Evolutionary conservation across 192 early-diverging fungal species (phyloP).

Genomic region (Coemansia sp.): DNA sequence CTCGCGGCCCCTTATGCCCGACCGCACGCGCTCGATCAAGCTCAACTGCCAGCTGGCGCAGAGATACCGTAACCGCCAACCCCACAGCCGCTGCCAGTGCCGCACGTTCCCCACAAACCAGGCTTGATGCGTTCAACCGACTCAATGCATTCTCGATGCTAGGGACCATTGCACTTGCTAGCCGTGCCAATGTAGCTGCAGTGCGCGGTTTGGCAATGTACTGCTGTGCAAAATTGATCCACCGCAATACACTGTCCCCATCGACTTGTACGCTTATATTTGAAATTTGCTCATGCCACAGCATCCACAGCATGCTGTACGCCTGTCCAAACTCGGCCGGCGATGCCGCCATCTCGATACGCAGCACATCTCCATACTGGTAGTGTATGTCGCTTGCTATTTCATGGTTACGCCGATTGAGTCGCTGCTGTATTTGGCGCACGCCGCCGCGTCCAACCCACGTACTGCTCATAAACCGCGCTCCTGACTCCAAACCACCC

Average conservation of each 20-base stretch:
- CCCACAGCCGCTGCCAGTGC: conserved; percentile 17
- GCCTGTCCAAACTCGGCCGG: conserved; percentile 40
- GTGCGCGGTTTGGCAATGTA: conserved; percentile 13
- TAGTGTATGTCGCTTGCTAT: background rate
- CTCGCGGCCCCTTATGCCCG: conserved; percentile 18
- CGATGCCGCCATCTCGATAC: conserved; percentile 25
- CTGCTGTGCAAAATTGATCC: conserved; percentile 40
- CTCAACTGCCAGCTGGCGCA: conserved; percentile 30
- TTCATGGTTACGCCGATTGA: background rate
- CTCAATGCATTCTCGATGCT: conserved; percentile 8
- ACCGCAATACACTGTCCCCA: conserved; percentile 23
- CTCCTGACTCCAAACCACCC: conserved; percentile 21
- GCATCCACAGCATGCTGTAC: conserved; percentile 28
- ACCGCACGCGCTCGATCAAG: conserved; percentile 5
- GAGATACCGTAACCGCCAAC: conserved; percentile 19
- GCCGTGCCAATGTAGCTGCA: conserved; percentile 11
- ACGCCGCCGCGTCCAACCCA: conserved; percentile 47
- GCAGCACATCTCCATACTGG: conserved; percentile 26
- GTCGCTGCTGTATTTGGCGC: conserved; percentile 15
- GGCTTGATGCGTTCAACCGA: conserved; percentile 10
- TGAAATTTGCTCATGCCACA: conserved; percentile 23
- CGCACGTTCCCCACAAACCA: background rate
- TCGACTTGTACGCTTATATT: background rate
- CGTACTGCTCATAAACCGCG: conserved; percentile 28
- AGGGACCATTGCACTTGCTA: conserved; percentile 11